phyloP scores from a whole-genome alignment of 192 early-diverging fungal genomes.

The Dispira simplex region DNA sequence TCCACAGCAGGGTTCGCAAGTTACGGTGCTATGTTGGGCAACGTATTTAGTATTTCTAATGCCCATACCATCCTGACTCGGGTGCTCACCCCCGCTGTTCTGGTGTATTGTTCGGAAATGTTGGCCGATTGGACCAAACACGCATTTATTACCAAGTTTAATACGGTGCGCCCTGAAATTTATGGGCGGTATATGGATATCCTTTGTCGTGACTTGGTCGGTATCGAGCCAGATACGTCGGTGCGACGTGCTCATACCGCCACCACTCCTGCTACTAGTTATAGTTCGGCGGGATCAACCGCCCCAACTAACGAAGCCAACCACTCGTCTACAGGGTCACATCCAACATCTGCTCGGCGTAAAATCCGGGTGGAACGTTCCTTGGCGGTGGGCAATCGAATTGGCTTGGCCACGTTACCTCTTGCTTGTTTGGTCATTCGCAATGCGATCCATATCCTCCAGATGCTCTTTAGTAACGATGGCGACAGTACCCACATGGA shows the following conservation, averaged over 20 bases:
- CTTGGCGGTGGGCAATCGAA: slow-evolving; percentile 25
- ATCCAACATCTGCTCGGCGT: slow-evolving; percentile 18
- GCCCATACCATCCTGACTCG: slow-evolving; percentile 27
- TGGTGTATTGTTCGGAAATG: slow-evolving; percentile 79
- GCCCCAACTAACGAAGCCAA: no score
- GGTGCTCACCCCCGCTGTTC: slow-evolving; percentile 61
- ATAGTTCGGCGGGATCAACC: no score
- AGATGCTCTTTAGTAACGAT: not conserved
- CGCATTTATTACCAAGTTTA: slow-evolving; percentile 96
- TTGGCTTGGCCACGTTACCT: slow-evolving; percentile 26
- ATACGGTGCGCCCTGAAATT: slow-evolving; percentile 74
- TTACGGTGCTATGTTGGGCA: no score
- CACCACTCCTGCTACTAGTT: not conserved
- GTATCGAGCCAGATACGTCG: slow-evolving; percentile 22
- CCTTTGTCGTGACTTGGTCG: slow-evolving; percentile 72
- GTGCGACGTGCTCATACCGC: not conserved
- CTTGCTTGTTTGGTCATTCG: slow-evolving; percentile 16
- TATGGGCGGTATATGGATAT: slow-evolving; percentile 80
- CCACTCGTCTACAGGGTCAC: not conserved
- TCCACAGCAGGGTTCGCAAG: no score
- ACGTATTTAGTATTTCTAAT: no score
- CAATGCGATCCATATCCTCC: slow-evolving; percentile 10
- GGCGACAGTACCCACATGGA: not conserved
- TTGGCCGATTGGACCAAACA: slow-evolving; percentile 97
- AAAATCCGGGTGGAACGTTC: slow-evolving; percentile 26